These are phyloP conservation scores for Linanthus parryae DNA, from an alignment of 148 eudicot genomes.

Conservation along the genomic window DNA sequence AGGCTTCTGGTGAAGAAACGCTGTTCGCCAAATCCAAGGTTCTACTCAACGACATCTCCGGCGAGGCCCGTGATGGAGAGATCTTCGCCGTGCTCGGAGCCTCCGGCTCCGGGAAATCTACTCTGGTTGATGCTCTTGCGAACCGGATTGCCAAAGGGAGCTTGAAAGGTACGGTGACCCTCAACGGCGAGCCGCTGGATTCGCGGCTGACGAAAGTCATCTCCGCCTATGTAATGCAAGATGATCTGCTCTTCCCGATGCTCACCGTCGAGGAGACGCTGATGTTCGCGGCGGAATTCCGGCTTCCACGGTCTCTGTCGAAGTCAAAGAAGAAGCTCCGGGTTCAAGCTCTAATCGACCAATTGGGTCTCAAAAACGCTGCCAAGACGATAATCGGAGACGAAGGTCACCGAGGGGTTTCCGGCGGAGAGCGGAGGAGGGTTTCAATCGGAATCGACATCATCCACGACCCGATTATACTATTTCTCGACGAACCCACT, in stretches of 20 bases:
- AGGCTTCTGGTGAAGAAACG: neutral
- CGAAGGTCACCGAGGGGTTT: conserved; percentile 86
- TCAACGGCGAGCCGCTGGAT: conserved; percentile 70
- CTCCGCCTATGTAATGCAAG: conserved; percentile 94
- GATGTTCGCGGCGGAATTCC: conserved; percentile 80
- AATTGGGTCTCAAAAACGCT: conserved; percentile 60
- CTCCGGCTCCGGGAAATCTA: conserved; percentile 89
- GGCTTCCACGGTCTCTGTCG: conserved; percentile 66
- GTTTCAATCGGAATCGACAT: conserved; percentile 83
- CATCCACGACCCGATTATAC: conserved; percentile 76
- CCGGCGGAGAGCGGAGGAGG: conserved; percentile 85
- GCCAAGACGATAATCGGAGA: conserved; percentile 86
- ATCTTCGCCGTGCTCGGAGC: conserved; percentile 88
- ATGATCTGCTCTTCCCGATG: conserved; percentile 83
- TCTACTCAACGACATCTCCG: conserved; percentile 52
- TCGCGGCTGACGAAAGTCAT: conserved; percentile 61
- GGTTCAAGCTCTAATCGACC: conserved; percentile 72
- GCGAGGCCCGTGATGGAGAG: conserved; percentile 80
- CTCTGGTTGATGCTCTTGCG: conserved; percentile 73
- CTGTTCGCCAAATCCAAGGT: conserved; percentile 23
- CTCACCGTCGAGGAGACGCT: conserved; percentile 87
- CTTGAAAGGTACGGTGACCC: conserved; percentile 51
- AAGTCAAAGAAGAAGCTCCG: conserved; percentile 58
- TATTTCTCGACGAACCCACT: conserved; percentile 87
- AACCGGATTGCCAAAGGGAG: conserved; percentile 61